Conservation (phyloP, 352 stramenopile genomes). For the Phytopythium cucurbitacearum region DNA sequence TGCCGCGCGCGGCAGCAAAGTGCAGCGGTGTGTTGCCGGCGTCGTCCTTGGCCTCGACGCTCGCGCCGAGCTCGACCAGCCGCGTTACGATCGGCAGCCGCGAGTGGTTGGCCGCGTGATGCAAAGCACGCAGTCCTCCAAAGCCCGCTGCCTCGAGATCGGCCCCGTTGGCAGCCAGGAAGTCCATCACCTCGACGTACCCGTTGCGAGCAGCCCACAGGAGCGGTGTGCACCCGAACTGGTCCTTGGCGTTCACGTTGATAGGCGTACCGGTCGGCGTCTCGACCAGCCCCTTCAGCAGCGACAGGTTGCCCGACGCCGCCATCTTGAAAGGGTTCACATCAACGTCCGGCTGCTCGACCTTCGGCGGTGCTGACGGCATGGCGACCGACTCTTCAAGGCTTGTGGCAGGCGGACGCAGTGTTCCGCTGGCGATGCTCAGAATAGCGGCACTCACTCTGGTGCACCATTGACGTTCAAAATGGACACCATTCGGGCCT, state of each 20-base stretch:
- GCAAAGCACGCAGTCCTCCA: conserved; percentile 71
- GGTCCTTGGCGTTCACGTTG: conserved; percentile 79
- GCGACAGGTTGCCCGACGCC: conserved; percentile 65
- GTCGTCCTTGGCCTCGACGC: conserved; percentile 79
- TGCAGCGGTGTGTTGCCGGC: conserved; percentile 83
- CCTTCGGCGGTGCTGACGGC: conserved; percentile 36
- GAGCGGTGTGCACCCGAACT: conserved; percentile 75
- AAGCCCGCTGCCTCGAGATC: conserved; percentile 74
- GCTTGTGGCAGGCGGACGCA: too few relatives aligned
- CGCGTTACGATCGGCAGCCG: conserved; percentile 49
- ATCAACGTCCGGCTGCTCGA: conserved; percentile 76
- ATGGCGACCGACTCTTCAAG: conserved; percentile 5
- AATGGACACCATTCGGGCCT: background rate
- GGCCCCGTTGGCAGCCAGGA: conserved; percentile 57
- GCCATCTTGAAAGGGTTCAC: conserved; percentile 87
- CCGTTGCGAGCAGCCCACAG: conserved; percentile 83
- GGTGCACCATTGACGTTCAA: background rate
- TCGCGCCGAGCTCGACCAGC: conserved; percentile 73
- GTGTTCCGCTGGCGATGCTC: too few relatives aligned
- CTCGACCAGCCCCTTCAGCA: conserved; percentile 69
- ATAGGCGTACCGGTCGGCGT: conserved; percentile 30
- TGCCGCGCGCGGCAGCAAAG: conserved; percentile 72
- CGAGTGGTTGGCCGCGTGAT: conserved; percentile 85
- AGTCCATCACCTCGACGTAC: conserved; percentile 77
- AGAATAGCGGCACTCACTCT: background rate